Base-by-base conservation (phyloP, 352 stramenopile genomes). In the Pythium phragmiticola region DNA sequence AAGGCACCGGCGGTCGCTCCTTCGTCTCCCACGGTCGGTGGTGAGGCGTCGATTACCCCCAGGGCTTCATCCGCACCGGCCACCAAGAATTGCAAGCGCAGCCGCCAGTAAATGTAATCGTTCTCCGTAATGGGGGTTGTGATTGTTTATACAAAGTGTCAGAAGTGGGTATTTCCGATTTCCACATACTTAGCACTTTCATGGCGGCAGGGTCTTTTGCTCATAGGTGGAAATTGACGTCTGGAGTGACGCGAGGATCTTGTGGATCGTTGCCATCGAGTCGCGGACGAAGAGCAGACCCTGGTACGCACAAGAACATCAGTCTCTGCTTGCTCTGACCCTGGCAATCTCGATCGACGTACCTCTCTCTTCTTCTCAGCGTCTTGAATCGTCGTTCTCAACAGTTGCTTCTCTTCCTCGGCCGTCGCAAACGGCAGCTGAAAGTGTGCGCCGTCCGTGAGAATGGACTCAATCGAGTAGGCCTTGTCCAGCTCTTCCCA, bases 401-500 rank as follows among this genome's bases (percentile, higher is more conserved):
- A 23, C 7, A 12, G 23, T n/a, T 58, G 37, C 12, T 64, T 59
- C 28, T 63, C 57, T n/a, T 67, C 59, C 5, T 63, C 55, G 1
- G 62, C 46, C 2, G 42, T 48, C 2, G 65, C 59, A 19, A 72
- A 68, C 19, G 50, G 49, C 17, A 61, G 26, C 19, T 68, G 65
- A 41, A 67, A 58, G 26, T 72, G 59, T 0, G 50, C 49, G 9
- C 65, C 65, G 17, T 72, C 65, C 0, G 49, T 63, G 5, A 67
- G 48, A 16, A 72, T 72, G 7, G 41, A 57, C 45, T 72, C 59
- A 30, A 72, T 68, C 7, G 65, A 68, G 49, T 65, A 72, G 16
- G 59, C 59, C 73, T 87, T 89, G 60, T 92, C 80, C 21, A 92
- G 78, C 59, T 76, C 68, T 55, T 85, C 77, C 83, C 83, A 90